Percentiles rank a stretch among this genome's conserved stretches.
Evolutionary conservation across 495 filamentous ascomycete species (phyloP).

Genomic region (Aspergillus sparsus): DNA sequence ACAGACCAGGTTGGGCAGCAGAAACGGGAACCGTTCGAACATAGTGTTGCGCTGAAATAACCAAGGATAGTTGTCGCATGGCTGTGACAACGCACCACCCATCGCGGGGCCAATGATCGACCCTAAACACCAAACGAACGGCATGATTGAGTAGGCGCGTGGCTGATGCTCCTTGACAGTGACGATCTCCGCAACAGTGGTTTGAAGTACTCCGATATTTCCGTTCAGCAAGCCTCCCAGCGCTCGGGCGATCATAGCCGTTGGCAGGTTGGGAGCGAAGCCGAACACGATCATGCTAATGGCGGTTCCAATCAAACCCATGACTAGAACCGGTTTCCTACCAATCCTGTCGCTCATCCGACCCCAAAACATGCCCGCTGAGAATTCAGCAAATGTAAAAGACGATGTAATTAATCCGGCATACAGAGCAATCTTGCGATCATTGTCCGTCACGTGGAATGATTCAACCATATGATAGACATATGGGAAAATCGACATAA

Average conservation of each 20-base stretch:
- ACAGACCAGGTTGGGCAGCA: slow-evolving; percentile 93
- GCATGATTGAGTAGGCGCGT: slow-evolving; percentile 94
- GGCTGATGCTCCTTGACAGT: slow-evolving; percentile 90
- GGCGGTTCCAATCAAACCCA: slow-evolving; percentile 83
- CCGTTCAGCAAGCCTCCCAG: slow-evolving; percentile 92
- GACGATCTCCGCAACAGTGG: slow-evolving; percentile 90
- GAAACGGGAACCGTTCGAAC: slow-evolving; percentile 83
- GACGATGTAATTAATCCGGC: slow-evolving; percentile 95
- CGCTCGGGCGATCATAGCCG: slow-evolving; percentile 84
- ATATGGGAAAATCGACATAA: slow-evolving; percentile 99
- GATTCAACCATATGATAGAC: slow-evolving; percentile 97
- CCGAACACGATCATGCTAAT: slow-evolving; percentile 94
- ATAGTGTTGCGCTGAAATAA: slow-evolving; percentile 72
- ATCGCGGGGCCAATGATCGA: slow-evolving; percentile 88
- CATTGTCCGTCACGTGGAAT: slow-evolving; percentile 79
- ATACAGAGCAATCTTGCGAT: slow-evolving; percentile 83
- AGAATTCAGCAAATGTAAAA: slow-evolving; percentile 95
- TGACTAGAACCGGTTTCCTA: slow-evolving; percentile 87
- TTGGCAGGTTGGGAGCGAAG: slow-evolving; percentile 79
- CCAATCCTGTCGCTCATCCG: slow-evolving; percentile 88
- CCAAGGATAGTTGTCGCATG: slow-evolving; percentile 76
- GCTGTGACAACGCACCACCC: slow-evolving; percentile 85
- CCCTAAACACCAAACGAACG: slow-evolving; percentile 94
- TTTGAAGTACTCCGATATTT: slow-evolving; percentile 93
- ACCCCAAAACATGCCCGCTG: slow-evolving; percentile 88